Conservation (phyloP, 2,329 filamentous ascomycete species). For the Colletotrichum viniferum region DNA sequence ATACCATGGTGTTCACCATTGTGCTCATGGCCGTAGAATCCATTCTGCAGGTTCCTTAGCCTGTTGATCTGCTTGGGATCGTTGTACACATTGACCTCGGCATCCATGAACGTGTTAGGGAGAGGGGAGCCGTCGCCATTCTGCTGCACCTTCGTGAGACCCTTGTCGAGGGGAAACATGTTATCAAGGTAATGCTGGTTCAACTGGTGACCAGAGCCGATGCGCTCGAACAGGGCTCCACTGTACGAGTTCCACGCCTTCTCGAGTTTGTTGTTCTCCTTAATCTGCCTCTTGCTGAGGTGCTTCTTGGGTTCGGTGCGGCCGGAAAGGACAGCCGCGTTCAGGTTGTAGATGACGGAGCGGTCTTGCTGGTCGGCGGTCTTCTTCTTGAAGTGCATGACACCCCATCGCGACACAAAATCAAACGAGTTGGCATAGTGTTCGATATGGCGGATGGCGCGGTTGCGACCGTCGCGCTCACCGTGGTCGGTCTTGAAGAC, state of each 20-base stretch:
- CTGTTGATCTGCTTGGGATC: slow-evolving; percentile 1
- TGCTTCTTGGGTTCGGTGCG: slow-evolving; percentile 32
- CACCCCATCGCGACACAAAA: slow-evolving; percentile 76
- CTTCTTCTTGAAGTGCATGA: slow-evolving; percentile 62
- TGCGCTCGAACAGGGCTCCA: slow-evolving; percentile 63
- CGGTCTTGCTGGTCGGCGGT: slow-evolving; percentile 38
- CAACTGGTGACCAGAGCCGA: slow-evolving; percentile 61
- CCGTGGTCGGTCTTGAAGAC: slow-evolving; percentile 44
- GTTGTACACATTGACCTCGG: slow-evolving; percentile 3
- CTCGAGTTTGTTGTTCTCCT: not conserved
- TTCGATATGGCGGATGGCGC: slow-evolving; percentile 73
- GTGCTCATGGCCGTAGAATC: not conserved
- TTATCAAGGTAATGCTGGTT: slow-evolving; percentile 66
- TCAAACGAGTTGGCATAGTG: slow-evolving; percentile 80
- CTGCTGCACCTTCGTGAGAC: slow-evolving; percentile 3
- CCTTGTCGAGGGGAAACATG: slow-evolving; percentile 54
- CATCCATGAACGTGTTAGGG: not conserved
- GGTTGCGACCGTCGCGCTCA: slow-evolving; percentile 36
- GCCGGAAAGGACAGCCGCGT: not conserved
- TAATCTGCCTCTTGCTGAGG: not conserved
- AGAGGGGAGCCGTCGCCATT: slow-evolving; percentile 5
- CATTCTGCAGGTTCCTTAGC: not conserved
- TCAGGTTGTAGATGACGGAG: slow-evolving; percentile 25
- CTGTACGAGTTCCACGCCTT: slow-evolving; percentile 60
- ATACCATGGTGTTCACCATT: not conserved